A percentile compares a stretch with the other conserved stretches of the same genome.
phyloP scores from a whole-genome alignment of 257 asterid genomes.

The Fraxinus anomala region DNA sequence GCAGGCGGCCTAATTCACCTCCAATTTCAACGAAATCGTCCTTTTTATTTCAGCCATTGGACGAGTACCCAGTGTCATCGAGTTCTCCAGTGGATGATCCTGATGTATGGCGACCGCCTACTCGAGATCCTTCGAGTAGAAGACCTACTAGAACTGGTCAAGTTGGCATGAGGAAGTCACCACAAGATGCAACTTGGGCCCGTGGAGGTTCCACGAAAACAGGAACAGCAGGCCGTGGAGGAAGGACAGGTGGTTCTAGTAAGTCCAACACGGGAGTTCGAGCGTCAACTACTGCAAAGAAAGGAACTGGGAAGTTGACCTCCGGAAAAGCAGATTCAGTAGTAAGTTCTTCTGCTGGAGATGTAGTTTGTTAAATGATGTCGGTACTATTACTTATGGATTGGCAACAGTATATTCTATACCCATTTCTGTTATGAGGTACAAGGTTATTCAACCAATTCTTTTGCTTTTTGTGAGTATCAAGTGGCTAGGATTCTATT shows the following conservation, averaged over 20 bases:
- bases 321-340: constrained; percentile 65
- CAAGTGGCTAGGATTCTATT: constrained; percentile 1
- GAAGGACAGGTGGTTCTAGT: constrained; percentile 66
- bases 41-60: constrained; percentile 87
- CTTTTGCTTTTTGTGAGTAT: constrained; percentile 9
- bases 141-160: constrained; percentile 72
- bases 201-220: constrained; percentile 73
- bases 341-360: constrained; percentile 47
- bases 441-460: constrained; percentile 13
- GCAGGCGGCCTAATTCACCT: constrained; percentile 84
- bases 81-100: constrained; percentile 94
- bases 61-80: constrained; percentile 89
- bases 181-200: constrained; percentile 87
- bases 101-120: constrained; percentile 99
- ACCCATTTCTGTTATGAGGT: not conserved
- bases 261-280: constrained; percentile 70
- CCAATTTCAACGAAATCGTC: constrained; percentile 87
- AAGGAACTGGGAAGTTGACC: constrained; percentile 66
- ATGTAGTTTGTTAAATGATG: constrained; percentile 14
- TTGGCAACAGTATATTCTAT: not conserved
- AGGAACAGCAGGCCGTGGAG: constrained; percentile 76
- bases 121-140: constrained; percentile 72
- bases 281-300: constrained; percentile 71
- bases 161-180: constrained; percentile 74
- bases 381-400: constrained; percentile 4